Base-by-base conservation (phyloP, 2,329 filamentous ascomycete species). In the Fusarium drepaniforme region DNA sequence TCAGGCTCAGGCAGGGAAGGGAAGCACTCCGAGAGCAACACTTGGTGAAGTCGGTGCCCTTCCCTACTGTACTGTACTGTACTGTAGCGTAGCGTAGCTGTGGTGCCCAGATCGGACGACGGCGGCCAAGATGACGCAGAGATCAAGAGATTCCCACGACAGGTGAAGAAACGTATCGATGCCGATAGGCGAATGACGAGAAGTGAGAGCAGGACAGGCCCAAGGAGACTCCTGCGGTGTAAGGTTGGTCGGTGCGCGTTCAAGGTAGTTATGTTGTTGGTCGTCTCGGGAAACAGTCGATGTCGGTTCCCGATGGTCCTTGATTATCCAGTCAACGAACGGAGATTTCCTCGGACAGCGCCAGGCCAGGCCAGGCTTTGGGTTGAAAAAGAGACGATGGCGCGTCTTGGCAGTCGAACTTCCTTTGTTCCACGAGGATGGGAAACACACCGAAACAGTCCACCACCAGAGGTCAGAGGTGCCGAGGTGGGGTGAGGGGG, bases 341-440 rank as follows among this genome's bases (percentile, higher is more conserved):
- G 37, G 25, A 37, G 40, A 37, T 42, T 30, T 66, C 38, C 53
- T 46, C 49, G 38, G 33, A 33, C 40, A 49, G 18, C 42, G 21
- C 38, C 30, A 59, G 49, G 42, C 56, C 21, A 23, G 35, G 25
- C 38, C 30, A 59, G 49, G 37, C 56, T 25, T 57, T 25, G 23
- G 63, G 49, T 56, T 58, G 69, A 63, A 57, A 53, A 57, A 40
- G 51, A 4, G 63, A 53, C 44, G 42, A 57, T 37, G 51, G 21
- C 44, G 51, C 71, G 73, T 63, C 56, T 73, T 68, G 70, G 58
- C 62, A 64, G 56, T 62, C 60, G 56, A 64, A 56, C 70, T 75
- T 69, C 64, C 68, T 76, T 75, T 76, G 74, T 76, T 74, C 70
- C 64, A 71, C 61, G 73, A 73, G 62, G 64, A 57, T 33, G 44